A percentile compares a stretch with the other conserved stretches of the same genome.
These are phyloP conservation scores for Salix brachista DNA, from an alignment of 345 rosid species.

Conservation along the genomic window DNA sequence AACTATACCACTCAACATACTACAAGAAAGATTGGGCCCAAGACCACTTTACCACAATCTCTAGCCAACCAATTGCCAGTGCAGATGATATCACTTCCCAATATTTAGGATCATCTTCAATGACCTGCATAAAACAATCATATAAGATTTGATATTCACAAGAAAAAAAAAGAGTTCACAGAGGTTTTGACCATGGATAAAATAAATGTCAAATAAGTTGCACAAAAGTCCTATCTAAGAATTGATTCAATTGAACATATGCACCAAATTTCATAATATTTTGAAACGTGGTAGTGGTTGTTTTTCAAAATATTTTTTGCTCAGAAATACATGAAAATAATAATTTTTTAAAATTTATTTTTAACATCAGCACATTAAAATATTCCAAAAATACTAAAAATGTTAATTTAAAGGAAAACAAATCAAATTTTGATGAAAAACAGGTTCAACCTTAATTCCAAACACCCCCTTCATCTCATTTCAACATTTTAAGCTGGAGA, in stretches of 20 bases:
- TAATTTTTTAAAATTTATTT: too few relatives aligned
- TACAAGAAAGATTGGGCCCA: background rate
- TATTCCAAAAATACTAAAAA: too few relatives aligned
- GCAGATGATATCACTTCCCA: constrained; percentile 86
- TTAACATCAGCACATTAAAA: too few relatives aligned
- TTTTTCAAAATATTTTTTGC: too few relatives aligned
- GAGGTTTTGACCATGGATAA: background rate
- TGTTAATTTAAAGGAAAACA: too few relatives aligned
- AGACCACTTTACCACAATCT: constrained; percentile 60
- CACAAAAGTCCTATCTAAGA: background rate
- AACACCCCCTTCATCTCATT: background rate
- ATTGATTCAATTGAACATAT: background rate
- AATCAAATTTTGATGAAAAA: too few relatives aligned
- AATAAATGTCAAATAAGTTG: background rate
- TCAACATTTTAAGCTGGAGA: background rate
- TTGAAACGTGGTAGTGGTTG: too few relatives aligned
- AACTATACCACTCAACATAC: background rate
- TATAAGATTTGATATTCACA: background rate
- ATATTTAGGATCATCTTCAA: constrained; percentile 72
- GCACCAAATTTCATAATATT: background rate
- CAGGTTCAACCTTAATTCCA: too few relatives aligned
- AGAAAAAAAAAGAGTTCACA: background rate
- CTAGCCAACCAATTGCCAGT: constrained; percentile 87
- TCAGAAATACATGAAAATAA: too few relatives aligned
- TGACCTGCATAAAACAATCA: constrained; percentile 39